A percentile compares a stretch with the other conserved stretches of the same genome.
phyloP scores from a whole-genome alignment of 2,329 filamentous ascomycete species.

The Harringtonia aguacate region DNA sequence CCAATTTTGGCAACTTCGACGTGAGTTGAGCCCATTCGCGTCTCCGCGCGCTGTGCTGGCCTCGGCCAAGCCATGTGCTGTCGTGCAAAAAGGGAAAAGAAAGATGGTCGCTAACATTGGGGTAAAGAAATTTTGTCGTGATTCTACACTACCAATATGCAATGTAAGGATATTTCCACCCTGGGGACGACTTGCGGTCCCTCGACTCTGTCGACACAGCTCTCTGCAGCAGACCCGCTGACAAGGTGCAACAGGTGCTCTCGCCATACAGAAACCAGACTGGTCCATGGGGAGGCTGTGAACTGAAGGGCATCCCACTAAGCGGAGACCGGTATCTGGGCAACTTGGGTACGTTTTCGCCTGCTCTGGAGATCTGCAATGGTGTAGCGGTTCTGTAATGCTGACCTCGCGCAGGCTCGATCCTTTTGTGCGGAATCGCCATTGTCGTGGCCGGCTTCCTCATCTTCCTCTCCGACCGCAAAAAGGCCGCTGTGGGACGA shows the following conservation, averaged over 20 bases:
- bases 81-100: too few species aligned
- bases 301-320: constrained; percentile 64
- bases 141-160: constrained; percentile 74
- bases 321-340: constrained; percentile 56
- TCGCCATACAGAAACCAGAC: constrained; percentile 46
- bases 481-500: constrained; percentile 87
- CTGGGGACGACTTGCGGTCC: too few species aligned
- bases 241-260: constrained; percentile 45
- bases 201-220: too few species aligned
- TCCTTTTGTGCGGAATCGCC: constrained; percentile 68
- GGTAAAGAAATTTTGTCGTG: constrained; percentile 79
- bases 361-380: too few species aligned
- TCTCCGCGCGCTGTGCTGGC: too few species aligned
- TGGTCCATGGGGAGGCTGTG: constrained; percentile 57
- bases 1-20: constrained; percentile 50
- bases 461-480: constrained; percentile 71
- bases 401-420: too few species aligned
- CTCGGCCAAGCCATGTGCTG: too few species aligned
- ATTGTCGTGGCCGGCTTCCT: constrained; percentile 59
- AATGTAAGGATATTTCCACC: constrained; percentile 63
- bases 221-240: neutral
- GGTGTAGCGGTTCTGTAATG: too few species aligned
- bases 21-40: too few species aligned
- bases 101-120: too few species aligned
- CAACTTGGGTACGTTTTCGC: constrained; percentile 70